Evolutionary conservation across 2,329 filamentous ascomycete species (phyloP), one percentile per base, ranked within the genome.

Genomic region (Fusarium torreyae): DNA sequence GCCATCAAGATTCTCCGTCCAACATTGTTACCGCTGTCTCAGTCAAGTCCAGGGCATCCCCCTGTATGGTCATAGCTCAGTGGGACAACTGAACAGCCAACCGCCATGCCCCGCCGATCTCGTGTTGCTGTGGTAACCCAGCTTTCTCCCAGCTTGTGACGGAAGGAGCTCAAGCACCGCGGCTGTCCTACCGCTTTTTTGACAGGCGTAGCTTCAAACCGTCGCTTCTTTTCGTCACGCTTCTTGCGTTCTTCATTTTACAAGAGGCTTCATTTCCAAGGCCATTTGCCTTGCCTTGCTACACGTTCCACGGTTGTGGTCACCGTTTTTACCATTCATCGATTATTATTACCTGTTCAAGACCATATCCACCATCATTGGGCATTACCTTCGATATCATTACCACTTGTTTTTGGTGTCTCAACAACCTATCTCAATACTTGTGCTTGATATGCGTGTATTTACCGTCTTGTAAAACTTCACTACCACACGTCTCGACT

Each of bases 151-250:
- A 61, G 53, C 53, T 28, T 65, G 62, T 66, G 61, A 65, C 53
- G 62, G 40, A 31, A 59, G 53, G 65, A 61, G 54, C 63, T 66
- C 42, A 22, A 69, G 54, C 68, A 56, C 68, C 63, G 43, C 52
- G 48, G 68, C 51, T 70, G 67, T 56, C 68, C 68, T 71, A 71
- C 68, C 68, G 60, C 68, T 63, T 62, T 68, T 70, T 70, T 71
- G 68, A 69, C 64, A 69, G 64, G 60, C 60, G 53, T 56, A 68
- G 57, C 55, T 69, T 70, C 66, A 64, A 57, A 52, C 58, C 59
- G 46, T 45, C 57, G 52, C 60, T 53, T 68, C 56, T 61, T 58
- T 56, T 55, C 48, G 61, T 43, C 64, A 61, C 66, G 68, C 57
- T 61, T 65, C 48, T 63, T 57, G 52, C 53, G 48, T 56, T 63